Base-by-base conservation (phyloP, 139 green algal genomes). In the Desmodesmus armatus region DNA sequence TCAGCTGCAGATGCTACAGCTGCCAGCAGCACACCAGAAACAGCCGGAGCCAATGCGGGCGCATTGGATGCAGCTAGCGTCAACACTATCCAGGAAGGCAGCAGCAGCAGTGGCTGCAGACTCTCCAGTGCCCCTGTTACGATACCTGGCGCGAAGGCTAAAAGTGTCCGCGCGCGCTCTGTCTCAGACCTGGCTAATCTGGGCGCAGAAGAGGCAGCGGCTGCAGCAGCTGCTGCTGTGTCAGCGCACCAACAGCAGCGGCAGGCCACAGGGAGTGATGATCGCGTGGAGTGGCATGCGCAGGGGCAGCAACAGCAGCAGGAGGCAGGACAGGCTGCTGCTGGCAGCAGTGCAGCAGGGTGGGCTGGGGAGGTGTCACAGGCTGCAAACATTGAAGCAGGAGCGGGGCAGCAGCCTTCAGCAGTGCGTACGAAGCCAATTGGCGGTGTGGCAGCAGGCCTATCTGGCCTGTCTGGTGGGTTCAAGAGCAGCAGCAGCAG, bases 81-180 rank as follows among this genome's bases (percentile, higher is more conserved):
- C n/a, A n/a, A n/a, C n/a, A n/a, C n/a, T n/a, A n/a, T n/a, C n/a
- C n/a, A n/a, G n/a, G n/a, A n/a, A n/a, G 49, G 37, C 55, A 62
- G 55, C 31, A 73, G 29, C 35, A 41, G 33, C 33, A 71, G 44
- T 21, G 27, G 60, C 35, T 31, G 35, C 40, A 21, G 58, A 31
- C 40, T 47, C 17, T 60, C 29, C 25, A 90, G 85, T 69, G 81
- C 84, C 1, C 88, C 88, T 27, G 75, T 91, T 5, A 62, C 75
- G 47, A 91, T 91, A 23, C 88, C 88, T 3, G 84, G 84, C 41
- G 43, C 41, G 19, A 77, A 63, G 19, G 39, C 43, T 0, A 58
- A n/a, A n/a, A n/a, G n/a, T n/a, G n/a, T n/a, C n/a, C n/a, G 66
- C 2, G 79, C 79, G 0, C 43, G 47, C 4, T 85, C 79, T 53